Evolutionary conservation across 192 early-diverging fungal species (phyloP), one percentile per base, ranked within the genome.

Genomic region (Linnemannia schmuckeri): DNA sequence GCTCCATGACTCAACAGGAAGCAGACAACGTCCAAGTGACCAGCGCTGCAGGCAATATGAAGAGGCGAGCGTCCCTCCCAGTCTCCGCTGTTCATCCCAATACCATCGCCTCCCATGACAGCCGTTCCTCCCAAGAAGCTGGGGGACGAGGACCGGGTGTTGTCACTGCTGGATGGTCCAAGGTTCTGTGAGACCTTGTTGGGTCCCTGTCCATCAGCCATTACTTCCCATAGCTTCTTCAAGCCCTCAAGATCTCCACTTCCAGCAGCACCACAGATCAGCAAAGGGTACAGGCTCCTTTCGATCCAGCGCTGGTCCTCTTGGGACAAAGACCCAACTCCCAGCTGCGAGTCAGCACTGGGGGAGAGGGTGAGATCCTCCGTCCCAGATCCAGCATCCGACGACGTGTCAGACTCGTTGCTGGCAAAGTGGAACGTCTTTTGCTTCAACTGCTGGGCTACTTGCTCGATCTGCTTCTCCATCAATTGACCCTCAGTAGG

Each of bases 211-310:
- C 78, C 85, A 63, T 78, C 78, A 13, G 72, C 75, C 74, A 81
- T 88, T 74, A 90, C 87, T 30, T 92, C 91, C 70, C 91, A 92
- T 1, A 98, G 89, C 38, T 94, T 74, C 27, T 87, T 83, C 77
- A 99, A 82, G 4, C 96, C 95, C 37, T 96, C 95, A 6, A 98
- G 72, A 82, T 99, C 98, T 46, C 95, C 96, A 37, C 92, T 94
- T n/a, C 94, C 91, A 4, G 96, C 96, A 4, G 97, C 96, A 27
- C 97, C 95, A 80, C 98, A 97, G 54, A 98, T 88, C 24, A 98
- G 82, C 42, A 98, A 93, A 0, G 97, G 97, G 54, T 95, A 94
- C 37, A 99, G 89, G 13, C 96, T 90, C 57, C 92, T 92, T 80
- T 97, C 96, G 37, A 97, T 91, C 27, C 94, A 91, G 20, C 90